Evolutionary conservation across 164 flowering plant genomes (phyloP).

Genomic region (Annona cherimola): DNA sequence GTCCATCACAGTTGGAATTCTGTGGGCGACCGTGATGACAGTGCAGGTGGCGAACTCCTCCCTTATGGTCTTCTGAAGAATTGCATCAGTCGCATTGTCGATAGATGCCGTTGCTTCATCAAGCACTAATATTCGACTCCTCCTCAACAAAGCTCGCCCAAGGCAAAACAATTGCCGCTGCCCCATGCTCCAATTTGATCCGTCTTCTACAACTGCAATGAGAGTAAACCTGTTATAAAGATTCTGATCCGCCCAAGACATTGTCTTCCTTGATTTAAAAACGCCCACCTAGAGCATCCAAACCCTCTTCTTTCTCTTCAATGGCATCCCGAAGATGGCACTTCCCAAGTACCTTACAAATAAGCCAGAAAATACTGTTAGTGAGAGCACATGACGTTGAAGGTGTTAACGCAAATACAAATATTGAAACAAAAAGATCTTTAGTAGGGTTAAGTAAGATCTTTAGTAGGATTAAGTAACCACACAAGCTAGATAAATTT

Average conservation of each 20-base stretch:
- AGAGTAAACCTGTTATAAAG: background rate
- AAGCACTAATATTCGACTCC: slow-evolving; percentile 51
- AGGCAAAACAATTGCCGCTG: slow-evolving; percentile 63
- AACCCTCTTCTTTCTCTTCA: slow-evolving; percentile 46
- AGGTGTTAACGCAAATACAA: too few species aligned
- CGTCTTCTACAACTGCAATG: slow-evolving; percentile 52
- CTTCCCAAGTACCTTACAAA: slow-evolving; percentile 50
- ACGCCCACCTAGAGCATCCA: slow-evolving; percentile 42
- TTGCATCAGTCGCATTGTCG: slow-evolving; percentile 54
- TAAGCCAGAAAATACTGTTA: slow-evolving; percentile 2
- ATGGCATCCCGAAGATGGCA: slow-evolving; percentile 59
- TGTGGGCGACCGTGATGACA: slow-evolving; percentile 63
- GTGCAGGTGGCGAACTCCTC: slow-evolving; percentile 53
- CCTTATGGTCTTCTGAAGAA: slow-evolving; percentile 55
- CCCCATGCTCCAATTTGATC: slow-evolving; percentile 78
- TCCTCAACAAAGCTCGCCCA: slow-evolving; percentile 58
- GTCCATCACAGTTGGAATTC: slow-evolving; percentile 77
- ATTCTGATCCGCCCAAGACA: background rate
- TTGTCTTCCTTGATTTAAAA: background rate
- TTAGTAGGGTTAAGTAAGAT: background rate
- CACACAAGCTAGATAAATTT: too few species aligned
- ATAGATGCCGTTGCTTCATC: slow-evolving; percentile 82
- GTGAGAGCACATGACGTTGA: background rate
- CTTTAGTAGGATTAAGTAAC: too few species aligned
- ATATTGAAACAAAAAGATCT: too few species aligned